phyloP scores from a whole-genome alignment of 2,329 filamentous ascomycete genomes.

The Fusarium nematophilum region DNA sequence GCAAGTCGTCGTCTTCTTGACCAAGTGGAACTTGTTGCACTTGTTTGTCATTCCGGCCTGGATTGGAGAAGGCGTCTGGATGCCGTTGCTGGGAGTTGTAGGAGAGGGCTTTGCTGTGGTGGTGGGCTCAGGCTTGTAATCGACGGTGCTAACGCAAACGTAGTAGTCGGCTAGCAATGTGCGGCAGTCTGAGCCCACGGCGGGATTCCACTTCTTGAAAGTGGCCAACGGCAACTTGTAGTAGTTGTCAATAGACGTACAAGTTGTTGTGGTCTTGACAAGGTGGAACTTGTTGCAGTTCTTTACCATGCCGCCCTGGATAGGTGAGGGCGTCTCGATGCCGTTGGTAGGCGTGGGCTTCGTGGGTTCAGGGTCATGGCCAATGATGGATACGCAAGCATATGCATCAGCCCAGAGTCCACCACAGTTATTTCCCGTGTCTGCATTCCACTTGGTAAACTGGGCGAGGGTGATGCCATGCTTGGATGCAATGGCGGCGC shows the following conservation, averaged over 20 bases:
- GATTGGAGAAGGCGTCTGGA: no score
- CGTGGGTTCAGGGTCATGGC: background rate
- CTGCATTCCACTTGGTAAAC: no score
- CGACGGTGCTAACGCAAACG: slow-evolving; percentile 13
- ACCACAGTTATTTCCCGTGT: no score
- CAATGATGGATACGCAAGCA: no score
- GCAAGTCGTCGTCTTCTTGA: background rate
- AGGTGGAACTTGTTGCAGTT: no score
- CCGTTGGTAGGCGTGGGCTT: background rate
- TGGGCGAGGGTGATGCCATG: background rate
- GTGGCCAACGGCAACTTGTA: background rate
- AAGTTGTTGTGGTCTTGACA: background rate
- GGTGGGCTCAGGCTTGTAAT: no score
- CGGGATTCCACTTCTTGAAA: slow-evolving; percentile 9
- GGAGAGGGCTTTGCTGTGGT: no score
- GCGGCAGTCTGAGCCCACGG: background rate
- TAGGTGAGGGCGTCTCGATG: background rate
- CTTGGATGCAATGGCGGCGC: background rate
- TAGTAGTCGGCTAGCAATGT: background rate
- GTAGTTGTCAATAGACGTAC: background rate
- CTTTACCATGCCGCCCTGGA: no score
- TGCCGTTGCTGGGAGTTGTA: no score
- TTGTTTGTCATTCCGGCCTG: slow-evolving; percentile 16
- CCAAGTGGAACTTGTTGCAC: slow-evolving; percentile 25
- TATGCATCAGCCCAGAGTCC: no score